Percentiles rank a stretch among this genome's conserved stretches.
Conservation (phyloP, 2,329 filamentous ascomycete genomes). For the Aspergillus quadrilineatus region DNA sequence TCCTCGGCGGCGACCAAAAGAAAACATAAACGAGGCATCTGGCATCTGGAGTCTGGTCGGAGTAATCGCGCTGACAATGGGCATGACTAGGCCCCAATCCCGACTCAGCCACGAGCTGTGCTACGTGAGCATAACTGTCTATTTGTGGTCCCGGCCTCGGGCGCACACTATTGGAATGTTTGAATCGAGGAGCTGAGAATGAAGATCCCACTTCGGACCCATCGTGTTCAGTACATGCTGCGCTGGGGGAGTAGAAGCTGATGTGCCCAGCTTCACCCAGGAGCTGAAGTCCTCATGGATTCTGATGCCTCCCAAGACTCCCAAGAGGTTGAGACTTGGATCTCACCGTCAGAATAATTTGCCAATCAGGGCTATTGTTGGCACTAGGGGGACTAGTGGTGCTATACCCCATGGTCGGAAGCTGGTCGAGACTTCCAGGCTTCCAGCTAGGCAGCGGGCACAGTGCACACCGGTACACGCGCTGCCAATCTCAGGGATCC, state of each 20-base stretch:
- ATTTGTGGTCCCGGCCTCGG: background rate
- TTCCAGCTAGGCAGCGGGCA: background rate
- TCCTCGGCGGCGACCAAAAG: constrained; percentile 9
- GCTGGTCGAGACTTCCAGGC: background rate
- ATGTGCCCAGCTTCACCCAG: background rate
- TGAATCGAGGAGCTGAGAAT: background rate
- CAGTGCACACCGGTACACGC: background rate
- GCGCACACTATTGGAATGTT: background rate
- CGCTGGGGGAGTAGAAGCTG: background rate
- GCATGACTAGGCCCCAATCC: background rate
- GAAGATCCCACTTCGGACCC: background rate
- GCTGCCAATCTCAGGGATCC: background rate
- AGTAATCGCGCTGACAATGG: background rate
- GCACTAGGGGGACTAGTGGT: background rate
- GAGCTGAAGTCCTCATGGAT: background rate
- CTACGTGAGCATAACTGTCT: background rate
- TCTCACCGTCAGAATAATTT: background rate
- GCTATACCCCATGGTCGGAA: constrained; percentile 3
- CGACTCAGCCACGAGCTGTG: constrained; percentile 1
- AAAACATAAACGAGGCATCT: background rate
- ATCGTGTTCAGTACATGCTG: background rate
- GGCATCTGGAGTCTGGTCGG: background rate
- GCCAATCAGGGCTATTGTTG: background rate
- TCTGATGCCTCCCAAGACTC: background rate
- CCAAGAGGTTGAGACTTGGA: background rate